Evolutionary conservation across 257 asterid species (phyloP).

Genomic region (Nicotiana tomentosiformis): DNA sequence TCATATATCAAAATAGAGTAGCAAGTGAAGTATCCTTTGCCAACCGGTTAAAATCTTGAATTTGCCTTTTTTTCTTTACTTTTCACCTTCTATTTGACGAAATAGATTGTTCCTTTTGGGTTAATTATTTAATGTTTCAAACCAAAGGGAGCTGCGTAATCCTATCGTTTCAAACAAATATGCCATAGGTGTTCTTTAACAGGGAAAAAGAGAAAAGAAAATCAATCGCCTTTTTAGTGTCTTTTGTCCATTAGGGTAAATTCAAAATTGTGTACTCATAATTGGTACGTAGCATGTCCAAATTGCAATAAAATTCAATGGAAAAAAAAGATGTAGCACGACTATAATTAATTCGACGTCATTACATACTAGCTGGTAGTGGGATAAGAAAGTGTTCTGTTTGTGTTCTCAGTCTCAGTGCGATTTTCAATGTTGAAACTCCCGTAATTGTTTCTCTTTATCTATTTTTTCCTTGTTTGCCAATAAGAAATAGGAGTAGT

Average conservation of each 20-base stretch:
- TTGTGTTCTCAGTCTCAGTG: no score
- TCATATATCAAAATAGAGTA: no score
- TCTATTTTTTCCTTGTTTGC: neutral
- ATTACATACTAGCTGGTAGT: no score
- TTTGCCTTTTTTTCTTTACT: neutral
- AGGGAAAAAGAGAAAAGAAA: neutral
- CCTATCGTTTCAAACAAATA: neutral
- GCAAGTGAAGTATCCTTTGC: no score
- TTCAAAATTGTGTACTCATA: neutral
- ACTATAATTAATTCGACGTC: no score
- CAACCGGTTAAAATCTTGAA: neutral
- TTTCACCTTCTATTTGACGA: neutral
- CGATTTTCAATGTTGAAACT: neutral
- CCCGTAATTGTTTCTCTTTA: neutral
- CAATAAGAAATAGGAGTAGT: neutral
- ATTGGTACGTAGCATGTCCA: neutral
- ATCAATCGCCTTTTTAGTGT: neutral
- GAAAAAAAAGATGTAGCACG: neutral
- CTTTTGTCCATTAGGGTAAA: neutral
- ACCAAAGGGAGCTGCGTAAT: neutral
- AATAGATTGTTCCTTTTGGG: neutral
- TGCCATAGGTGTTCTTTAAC: neutral
- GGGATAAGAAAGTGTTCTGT: no score
- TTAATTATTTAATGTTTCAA: neutral
- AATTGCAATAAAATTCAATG: neutral